phyloP scores from a whole-genome alignment of 2,329 filamentous ascomycete genomes.

The Sporothrix sp. region DNA sequence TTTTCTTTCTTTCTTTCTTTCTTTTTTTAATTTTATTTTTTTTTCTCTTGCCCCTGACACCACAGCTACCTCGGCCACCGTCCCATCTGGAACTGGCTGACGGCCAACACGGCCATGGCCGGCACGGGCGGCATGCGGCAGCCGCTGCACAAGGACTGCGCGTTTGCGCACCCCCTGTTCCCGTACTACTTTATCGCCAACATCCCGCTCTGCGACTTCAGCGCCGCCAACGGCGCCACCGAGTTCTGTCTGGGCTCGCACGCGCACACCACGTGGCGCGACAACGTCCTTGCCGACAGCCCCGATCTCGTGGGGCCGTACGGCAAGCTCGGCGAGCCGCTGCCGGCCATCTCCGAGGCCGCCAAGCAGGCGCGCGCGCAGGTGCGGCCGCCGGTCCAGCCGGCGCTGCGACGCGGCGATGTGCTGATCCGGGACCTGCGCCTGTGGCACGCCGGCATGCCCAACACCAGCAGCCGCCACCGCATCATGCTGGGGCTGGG shows the following conservation, averaged over 20 bases:
- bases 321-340: conserved; percentile 42
- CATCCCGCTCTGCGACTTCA: conserved; percentile 41
- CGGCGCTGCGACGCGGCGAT: conserved; percentile 36
- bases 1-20: no score
- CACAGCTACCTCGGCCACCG: no score
- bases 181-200: conserved; percentile 49
- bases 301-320: no score
- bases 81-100: no score
- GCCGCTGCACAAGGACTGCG: conserved; percentile 50
- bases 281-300: no score
- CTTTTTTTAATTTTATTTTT: no score
- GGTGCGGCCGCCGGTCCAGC: conserved; percentile 32
- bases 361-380: conserved; percentile 33
- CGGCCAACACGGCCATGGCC: no score
- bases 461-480: conserved; percentile 11
- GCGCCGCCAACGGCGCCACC: conserved; percentile 43
- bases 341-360: conserved; percentile 30
- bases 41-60: no score
- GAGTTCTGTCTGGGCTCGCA: conserved; percentile 53
- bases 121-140: no score
- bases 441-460: conserved; percentile 34
- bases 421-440: conserved; percentile 49
- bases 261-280: conserved; percentile 30
- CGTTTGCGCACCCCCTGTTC: conserved; percentile 44
- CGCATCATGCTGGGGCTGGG: conserved; percentile 13